Evolutionary conservation across 805 yeast genomes (phyloP).

Genomic region (Metschnikowia bowlesiae): DNA sequence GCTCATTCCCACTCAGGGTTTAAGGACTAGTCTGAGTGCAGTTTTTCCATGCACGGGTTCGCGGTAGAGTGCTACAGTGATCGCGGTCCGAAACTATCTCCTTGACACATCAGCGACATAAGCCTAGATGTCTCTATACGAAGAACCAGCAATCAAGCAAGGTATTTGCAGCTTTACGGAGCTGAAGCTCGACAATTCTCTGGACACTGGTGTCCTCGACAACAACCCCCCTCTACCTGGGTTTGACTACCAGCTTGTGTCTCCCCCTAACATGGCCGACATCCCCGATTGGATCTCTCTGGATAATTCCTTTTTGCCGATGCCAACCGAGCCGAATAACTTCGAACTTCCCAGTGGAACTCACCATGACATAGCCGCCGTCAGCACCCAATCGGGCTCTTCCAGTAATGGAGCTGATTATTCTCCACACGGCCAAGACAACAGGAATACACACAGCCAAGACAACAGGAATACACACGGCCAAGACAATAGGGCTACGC

Average conservation of each 20-base stretch:
- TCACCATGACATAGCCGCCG: neutral
- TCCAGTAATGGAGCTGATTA: neutral
- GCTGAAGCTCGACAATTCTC: neutral
- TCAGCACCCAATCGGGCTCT: neutral
- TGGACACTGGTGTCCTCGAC: neutral
- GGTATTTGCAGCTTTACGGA: neutral
- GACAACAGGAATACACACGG: no score
- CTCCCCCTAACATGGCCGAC: constrained; percentile 3
- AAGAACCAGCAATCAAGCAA: neutral
- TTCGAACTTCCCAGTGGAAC: neutral
- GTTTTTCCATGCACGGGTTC: neutral
- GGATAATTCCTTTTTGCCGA: neutral
- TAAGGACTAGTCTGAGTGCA: neutral
- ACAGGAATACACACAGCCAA: no score
- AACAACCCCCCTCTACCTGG: neutral
- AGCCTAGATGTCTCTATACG: neutral
- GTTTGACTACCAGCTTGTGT: constrained; percentile 2
- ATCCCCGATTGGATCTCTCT: constrained; percentile 3
- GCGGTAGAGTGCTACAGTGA: neutral
- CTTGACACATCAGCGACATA: neutral
- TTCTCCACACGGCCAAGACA: neutral
- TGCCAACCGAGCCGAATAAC: neutral
- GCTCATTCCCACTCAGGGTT: no score
- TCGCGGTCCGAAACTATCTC: no score
- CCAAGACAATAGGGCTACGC: no score